Evolutionary conservation across 2,329 filamentous ascomycete species (phyloP).

Genomic region (Talaromyces verruculosus): DNA sequence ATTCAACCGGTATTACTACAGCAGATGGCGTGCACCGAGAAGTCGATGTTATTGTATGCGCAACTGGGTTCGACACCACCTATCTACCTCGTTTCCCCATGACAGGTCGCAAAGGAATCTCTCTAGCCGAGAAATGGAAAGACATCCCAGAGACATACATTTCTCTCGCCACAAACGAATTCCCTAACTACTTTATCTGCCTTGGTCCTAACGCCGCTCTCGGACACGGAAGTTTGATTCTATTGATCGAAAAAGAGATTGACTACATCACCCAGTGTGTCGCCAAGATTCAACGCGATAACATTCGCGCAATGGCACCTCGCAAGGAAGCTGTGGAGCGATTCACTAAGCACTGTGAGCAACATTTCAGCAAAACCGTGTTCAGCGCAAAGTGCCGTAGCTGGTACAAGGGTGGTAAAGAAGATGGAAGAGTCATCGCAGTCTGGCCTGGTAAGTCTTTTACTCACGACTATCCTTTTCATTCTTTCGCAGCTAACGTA

Average conservation of each 20-base stretch:
- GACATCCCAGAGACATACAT: conserved; percentile 46
- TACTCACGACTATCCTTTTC: too few relatives aligned
- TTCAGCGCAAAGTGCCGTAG: conserved; percentile 17
- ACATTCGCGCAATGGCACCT: conserved; percentile 27
- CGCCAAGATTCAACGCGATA: conserved; percentile 18
- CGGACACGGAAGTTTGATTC: conserved; percentile 37
- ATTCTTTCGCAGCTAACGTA: neutral
- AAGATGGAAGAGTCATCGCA: conserved; percentile 26
- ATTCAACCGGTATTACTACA: conserved; percentile 34
- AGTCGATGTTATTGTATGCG: conserved; percentile 35
- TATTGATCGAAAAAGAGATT: conserved; percentile 17
- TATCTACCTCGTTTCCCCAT: conserved; percentile 49
- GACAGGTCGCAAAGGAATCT: conserved; percentile 37
- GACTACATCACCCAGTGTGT: conserved; percentile 21
- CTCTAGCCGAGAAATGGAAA: conserved; percentile 49
- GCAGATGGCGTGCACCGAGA: conserved; percentile 24
- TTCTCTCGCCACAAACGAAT: conserved; percentile 47
- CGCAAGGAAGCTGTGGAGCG: conserved; percentile 16
- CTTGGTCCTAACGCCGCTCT: conserved; percentile 38
- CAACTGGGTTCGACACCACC: conserved; percentile 42
- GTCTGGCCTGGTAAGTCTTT: conserved; percentile 28
- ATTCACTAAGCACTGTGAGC: conserved; percentile 18
- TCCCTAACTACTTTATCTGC: conserved; percentile 49
- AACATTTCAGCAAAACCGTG: conserved; percentile 17
- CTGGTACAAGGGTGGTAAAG: conserved; percentile 26